Conservation (phyloP, 108 stramenopile species). For the Fistulifera pelliculosa region DNA sequence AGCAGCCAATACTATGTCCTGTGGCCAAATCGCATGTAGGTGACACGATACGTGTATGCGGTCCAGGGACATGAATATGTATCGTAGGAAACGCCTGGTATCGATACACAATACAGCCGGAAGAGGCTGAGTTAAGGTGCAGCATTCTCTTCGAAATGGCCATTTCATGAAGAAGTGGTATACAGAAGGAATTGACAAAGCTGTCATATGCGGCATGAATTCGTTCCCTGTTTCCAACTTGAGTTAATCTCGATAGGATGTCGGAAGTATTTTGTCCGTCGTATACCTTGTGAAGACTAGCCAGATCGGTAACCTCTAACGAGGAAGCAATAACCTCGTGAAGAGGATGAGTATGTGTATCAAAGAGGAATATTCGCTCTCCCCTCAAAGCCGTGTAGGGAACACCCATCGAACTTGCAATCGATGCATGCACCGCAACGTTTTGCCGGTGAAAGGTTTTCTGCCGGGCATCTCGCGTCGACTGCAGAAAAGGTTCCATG, state of each 20-base stretch:
- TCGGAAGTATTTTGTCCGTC: conserved; percentile 7
- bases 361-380: conserved; percentile 58
- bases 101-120: conserved; percentile 36
- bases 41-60: conserved; percentile 27
- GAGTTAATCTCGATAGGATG: conserved; percentile 32
- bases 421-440: conserved; percentile 26
- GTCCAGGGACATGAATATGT: conserved; percentile 49
- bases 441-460: too few relatives aligned
- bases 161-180: conserved; percentile 59
- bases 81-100: conserved; percentile 74
- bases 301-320: conserved; percentile 42
- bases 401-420: conserved; percentile 53
- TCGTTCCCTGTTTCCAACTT: conserved; percentile 20
- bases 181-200: conserved; percentile 63
- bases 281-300: conserved; percentile 32
- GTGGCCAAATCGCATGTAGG: conserved; percentile 57
- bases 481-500: conserved; percentile 29
- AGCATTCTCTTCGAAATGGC: conserved; percentile 47
- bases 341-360: conserved; percentile 49
- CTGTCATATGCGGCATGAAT: conserved; percentile 61
- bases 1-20: conserved; percentile 50
- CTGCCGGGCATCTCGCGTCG: too few relatives aligned
- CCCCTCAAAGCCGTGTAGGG: conserved; percentile 50
- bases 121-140: conserved; percentile 18
- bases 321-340: conserved; percentile 48